A percentile compares a stretch with the other conserved stretches of the same genome.
phyloP scores from a whole-genome alignment of 352 stramenopile species.

The Globisporangium parvum region DNA sequence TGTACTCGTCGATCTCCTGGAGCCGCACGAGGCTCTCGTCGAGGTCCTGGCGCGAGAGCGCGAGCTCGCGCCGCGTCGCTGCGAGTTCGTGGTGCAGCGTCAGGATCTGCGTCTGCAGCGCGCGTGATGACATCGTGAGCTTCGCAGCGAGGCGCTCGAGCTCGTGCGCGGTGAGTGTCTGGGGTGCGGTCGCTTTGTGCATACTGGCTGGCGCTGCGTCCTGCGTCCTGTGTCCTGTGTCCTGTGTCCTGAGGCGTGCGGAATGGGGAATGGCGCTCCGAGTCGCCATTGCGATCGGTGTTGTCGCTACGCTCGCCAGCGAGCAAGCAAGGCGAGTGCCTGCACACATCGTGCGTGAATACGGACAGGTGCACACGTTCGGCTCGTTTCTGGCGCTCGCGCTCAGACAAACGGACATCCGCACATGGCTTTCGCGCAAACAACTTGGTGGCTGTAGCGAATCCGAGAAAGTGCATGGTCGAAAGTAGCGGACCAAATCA shows the following conservation, averaged over 20 bases:
- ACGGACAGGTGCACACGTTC: no score
- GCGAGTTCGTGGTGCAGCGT: conserved; percentile 29
- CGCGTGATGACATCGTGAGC: conserved; percentile 39
- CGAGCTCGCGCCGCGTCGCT: conserved; percentile 29
- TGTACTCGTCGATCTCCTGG: conserved; percentile 59
- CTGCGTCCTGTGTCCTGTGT: not conserved
- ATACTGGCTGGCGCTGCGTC: not conserved
- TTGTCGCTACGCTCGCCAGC: not conserved
- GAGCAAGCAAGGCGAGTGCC: no score
- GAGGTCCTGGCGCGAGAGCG: conserved; percentile 44
- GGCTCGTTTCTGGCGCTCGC: no score
- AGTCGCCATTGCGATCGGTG: not conserved
- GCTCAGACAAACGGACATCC: no score
- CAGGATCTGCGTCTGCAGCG: conserved; percentile 34
- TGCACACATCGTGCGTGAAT: no score
- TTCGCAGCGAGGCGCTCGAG: conserved; percentile 44
- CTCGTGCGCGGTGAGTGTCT: conserved; percentile 12
- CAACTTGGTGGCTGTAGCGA: no score
- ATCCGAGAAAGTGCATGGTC: no score
- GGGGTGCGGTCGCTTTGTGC: conserved; percentile 5
- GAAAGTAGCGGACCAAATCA: no score
- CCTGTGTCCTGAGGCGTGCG: not conserved
- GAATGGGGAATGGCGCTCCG: conserved; percentile 5
- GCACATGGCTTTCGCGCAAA: no score
- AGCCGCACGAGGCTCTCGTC: conserved; percentile 43